These are phyloP conservation scores for Phytophthora niederhauseri DNA, from an alignment of 352 stramenopile species.

Conservation along the genomic window DNA sequence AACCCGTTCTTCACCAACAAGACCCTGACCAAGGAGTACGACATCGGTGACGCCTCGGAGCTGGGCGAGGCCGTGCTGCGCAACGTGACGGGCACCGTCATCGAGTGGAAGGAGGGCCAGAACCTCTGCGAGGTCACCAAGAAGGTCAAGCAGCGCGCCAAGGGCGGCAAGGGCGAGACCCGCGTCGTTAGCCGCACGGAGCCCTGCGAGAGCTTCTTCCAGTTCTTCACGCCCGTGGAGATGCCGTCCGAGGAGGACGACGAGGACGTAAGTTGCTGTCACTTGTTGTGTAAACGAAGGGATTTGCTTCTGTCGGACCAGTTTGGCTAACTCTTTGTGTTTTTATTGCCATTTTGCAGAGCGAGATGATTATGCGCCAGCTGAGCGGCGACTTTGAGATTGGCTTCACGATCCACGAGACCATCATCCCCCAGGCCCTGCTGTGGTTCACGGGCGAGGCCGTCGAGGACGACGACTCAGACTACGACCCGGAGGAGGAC, in stretches of 20 bases:
- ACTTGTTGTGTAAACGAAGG: not conserved
- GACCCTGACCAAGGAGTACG: constrained; percentile 85
- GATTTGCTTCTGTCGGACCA: not conserved
- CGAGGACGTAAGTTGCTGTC: constrained; percentile 61
- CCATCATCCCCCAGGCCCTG: constrained; percentile 86
- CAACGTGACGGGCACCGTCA: constrained; percentile 74
- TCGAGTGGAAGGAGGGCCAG: constrained; percentile 85
- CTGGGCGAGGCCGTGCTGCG: constrained; percentile 80
- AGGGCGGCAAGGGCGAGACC: constrained; percentile 76
- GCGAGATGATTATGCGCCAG: constrained; percentile 88
- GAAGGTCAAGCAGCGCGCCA: constrained; percentile 89
- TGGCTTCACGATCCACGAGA: constrained; percentile 88
- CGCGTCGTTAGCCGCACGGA: constrained; percentile 82
- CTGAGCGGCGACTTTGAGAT: constrained; percentile 87
- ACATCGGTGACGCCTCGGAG: constrained; percentile 84
- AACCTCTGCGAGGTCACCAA: constrained; percentile 87
- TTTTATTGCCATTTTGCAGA: constrained; percentile 42
- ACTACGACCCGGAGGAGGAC: constrained; percentile 83
- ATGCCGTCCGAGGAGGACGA: constrained; percentile 89
- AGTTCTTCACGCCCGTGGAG: constrained; percentile 86
- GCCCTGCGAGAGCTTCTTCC: constrained; percentile 88
- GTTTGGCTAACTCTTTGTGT: constrained; percentile 15
- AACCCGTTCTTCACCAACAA: constrained; percentile 86
- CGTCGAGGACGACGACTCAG: constrained; percentile 77
- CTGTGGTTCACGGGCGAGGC: constrained; percentile 89